phyloP scores from a whole-genome alignment of 2,329 filamentous ascomycete species.

The Thielaviopsis musarum region DNA sequence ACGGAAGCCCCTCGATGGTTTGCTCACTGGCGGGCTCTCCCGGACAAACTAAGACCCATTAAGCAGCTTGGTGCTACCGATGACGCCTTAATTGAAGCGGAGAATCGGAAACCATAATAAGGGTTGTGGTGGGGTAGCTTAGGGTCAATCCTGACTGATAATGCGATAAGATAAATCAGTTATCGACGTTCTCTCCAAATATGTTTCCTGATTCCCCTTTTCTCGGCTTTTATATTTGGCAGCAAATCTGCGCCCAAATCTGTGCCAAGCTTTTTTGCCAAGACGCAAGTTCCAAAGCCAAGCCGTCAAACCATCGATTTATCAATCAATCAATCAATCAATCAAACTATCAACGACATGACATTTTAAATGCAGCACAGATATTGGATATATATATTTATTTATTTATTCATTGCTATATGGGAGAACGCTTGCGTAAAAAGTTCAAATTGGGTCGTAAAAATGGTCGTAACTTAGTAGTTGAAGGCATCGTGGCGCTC shows the following conservation, averaged over 20 bases:
- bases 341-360: neutral
- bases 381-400: neutral
- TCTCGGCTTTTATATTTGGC: too few species aligned
- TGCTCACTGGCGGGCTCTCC: too few species aligned
- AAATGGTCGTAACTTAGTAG: slow-evolving; percentile 5
- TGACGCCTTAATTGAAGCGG: too few species aligned
- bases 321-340: neutral
- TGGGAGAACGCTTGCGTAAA: neutral
- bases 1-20: too few species aligned
- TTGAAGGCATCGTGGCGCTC: slow-evolving; percentile 8
- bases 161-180: too few species aligned
- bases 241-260: neutral
- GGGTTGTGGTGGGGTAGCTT: too few species aligned
- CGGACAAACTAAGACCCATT: too few species aligned
- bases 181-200: too few species aligned
- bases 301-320: neutral
- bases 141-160: too few species aligned
- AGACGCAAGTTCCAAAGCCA: neutral
- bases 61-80: too few species aligned
- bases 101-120: too few species aligned
- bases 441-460: neutral
- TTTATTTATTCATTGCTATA: neutral
- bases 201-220: too few species aligned
- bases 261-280: neutral
- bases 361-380: neutral